phyloP scores from a whole-genome alignment of 1,139 yeast genomes.

The Schwanniomyces etchellsii region DNA sequence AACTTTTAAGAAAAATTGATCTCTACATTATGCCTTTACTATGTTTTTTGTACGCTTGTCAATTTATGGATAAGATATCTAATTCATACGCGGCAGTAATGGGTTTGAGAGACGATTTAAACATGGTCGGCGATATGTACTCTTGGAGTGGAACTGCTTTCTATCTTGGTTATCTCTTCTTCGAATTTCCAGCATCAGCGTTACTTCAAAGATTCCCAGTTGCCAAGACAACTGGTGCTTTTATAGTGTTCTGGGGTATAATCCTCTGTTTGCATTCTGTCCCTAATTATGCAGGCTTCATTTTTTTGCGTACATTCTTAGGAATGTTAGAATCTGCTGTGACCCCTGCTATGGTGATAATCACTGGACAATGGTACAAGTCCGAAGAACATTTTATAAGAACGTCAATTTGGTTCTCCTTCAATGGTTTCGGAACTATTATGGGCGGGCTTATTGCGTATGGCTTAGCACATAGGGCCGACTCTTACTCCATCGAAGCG shows the following conservation, averaged over 20 bases:
- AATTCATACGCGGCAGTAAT: slow-evolving; percentile 46
- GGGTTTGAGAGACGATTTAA: slow-evolving; percentile 38
- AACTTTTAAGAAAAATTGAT: slow-evolving; percentile 20
- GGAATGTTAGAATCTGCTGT: slow-evolving; percentile 45
- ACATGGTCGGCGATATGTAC: slow-evolving; percentile 29
- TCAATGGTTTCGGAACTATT: slow-evolving; percentile 26
- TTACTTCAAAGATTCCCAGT: slow-evolving; percentile 34
- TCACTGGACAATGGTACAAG: slow-evolving; percentile 29
- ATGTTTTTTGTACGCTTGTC: slow-evolving; percentile 36
- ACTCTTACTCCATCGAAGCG: slow-evolving; percentile 8
- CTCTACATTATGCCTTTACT: slow-evolving; percentile 25
- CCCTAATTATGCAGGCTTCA: slow-evolving; percentile 31
- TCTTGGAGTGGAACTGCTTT: slow-evolving; percentile 39
- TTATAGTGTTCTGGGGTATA: slow-evolving; percentile 38
- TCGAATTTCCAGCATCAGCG: slow-evolving; percentile 37
- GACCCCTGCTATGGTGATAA: slow-evolving; percentile 54
- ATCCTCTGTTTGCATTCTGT: slow-evolving; percentile 30
- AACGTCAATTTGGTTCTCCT: slow-evolving; percentile 24
- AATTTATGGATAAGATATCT: slow-evolving; percentile 39
- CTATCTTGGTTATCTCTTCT: slow-evolving; percentile 42
- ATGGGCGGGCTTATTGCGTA: slow-evolving; percentile 21
- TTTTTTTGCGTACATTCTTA: slow-evolving; percentile 35
- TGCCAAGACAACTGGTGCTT: slow-evolving; percentile 31
- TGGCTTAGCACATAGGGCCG: slow-evolving; percentile 13
- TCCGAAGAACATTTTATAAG: slow-evolving; percentile 21